Evolutionary conservation across 257 asterid genomes (phyloP).

Genomic region (Ajuga chamaepitys): DNA sequence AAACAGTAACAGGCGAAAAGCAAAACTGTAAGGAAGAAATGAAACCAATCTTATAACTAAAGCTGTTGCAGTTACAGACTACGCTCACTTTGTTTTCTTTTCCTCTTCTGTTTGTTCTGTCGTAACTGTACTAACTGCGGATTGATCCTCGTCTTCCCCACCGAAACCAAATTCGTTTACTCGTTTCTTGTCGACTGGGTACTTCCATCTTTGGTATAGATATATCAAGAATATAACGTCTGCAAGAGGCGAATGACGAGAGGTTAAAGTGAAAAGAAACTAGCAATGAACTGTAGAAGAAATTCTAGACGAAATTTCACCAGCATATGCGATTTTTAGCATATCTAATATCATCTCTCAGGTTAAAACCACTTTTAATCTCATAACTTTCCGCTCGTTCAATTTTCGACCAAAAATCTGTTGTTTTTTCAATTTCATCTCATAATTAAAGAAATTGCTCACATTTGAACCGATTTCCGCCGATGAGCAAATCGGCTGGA

Average conservation of each 20-base stretch:
- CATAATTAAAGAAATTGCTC: too few species aligned
- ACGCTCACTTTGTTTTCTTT: conserved; percentile 61
- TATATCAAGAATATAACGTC: conserved; percentile 88
- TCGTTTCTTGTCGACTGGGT: conserved; percentile 90
- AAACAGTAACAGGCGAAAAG: conserved; percentile 5
- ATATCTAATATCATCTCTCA: too few species aligned
- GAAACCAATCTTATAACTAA: conserved; percentile 9
- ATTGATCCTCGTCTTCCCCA: conserved; percentile 62
- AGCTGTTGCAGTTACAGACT: conserved; percentile 2
- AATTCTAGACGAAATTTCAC: neutral
- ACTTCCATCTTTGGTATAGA: conserved; percentile 79
- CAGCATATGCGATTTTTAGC: neutral
- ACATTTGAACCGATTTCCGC: too few species aligned
- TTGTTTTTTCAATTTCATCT: too few species aligned
- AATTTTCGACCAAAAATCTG: too few species aligned
- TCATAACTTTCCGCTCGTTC: too few species aligned
- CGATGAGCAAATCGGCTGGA: too few species aligned
- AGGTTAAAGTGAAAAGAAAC: neutral
- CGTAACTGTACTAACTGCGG: conserved; percentile 24
- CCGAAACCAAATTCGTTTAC: conserved; percentile 90
- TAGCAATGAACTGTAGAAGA: neutral
- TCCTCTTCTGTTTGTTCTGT: conserved; percentile 48
- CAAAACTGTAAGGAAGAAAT: neutral
- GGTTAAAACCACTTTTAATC: too few species aligned
- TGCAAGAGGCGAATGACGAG: conserved; percentile 33